Evolutionary conservation across 495 filamentous ascomycete species (phyloP).

Genomic region (Neurospora intermedia): DNA sequence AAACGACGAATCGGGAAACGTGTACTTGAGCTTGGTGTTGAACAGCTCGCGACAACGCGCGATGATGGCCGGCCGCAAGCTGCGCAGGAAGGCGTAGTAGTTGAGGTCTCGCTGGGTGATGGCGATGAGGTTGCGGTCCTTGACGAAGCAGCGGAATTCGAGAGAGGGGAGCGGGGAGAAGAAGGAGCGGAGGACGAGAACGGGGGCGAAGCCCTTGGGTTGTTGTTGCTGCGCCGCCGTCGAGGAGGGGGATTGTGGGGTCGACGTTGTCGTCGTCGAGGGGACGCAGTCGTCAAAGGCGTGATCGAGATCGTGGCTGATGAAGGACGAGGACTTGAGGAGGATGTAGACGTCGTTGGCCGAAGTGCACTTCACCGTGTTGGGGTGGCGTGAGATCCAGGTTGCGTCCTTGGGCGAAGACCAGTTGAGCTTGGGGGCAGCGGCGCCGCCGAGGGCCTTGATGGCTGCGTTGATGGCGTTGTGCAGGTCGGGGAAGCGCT

Average conservation of each 20-base stretch:
- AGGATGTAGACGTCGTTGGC: slow-evolving; percentile 89
- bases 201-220: slow-evolving; percentile 26
- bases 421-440: slow-evolving; percentile 93
- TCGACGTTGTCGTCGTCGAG: slow-evolving; percentile 35
- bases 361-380: slow-evolving; percentile 76
- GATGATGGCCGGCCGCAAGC: slow-evolving; percentile 51
- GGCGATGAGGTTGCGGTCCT: slow-evolving; percentile 62
- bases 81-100: slow-evolving; percentile 71
- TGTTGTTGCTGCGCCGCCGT: background rate
- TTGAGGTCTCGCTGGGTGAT: slow-evolving; percentile 86
- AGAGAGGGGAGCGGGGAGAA: slow-evolving; percentile 79
- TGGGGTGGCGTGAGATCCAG: slow-evolving; percentile 80
- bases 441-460: slow-evolving; percentile 65
- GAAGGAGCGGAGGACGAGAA: slow-evolving; percentile 73
- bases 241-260: background rate
- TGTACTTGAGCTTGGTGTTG: slow-evolving; percentile 47
- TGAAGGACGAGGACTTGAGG: slow-evolving; percentile 84
- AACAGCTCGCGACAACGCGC: slow-evolving; percentile 62
- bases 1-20: slow-evolving; percentile 75
- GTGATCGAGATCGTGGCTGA: slow-evolving; percentile 88
- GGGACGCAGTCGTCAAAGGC: slow-evolving; percentile 71
- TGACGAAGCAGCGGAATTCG: slow-evolving; percentile 93
- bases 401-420: slow-evolving; percentile 91
- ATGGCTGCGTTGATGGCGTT: slow-evolving; percentile 64
- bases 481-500: slow-evolving; percentile 59